Conservation (phyloP, 2,329 filamentous ascomycete species). For the Neodidymelliopsis sp. region DNA sequence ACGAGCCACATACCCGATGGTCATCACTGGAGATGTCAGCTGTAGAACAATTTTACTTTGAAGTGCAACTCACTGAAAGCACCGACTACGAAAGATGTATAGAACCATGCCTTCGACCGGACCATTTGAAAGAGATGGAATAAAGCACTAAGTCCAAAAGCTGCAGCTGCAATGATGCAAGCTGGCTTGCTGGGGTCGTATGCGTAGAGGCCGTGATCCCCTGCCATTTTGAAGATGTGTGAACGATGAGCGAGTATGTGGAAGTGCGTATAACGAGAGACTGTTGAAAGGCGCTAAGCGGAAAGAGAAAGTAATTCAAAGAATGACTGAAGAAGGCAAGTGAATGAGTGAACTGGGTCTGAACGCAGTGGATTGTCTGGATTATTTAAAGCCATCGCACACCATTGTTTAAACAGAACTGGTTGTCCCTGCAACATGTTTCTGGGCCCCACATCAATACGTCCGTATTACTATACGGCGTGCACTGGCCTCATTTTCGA, state of each 20-base stretch:
- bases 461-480: constrained; percentile 17
- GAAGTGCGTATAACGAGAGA: background rate
- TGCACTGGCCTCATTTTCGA: constrained; percentile 12
- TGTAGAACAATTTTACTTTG: too few species aligned
- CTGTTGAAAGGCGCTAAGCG: background rate
- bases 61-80: constrained; percentile 22
- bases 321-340: background rate
- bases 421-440: constrained; percentile 1
- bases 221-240: constrained; percentile 15
- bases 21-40: constrained; percentile 29
- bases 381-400: constrained; percentile 6
- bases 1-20: constrained; percentile 26
- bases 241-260: background rate
- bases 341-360: background rate
- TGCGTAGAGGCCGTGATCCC: constrained; percentile 23
- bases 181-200: constrained; percentile 25
- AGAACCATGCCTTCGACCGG: constrained; percentile 32
- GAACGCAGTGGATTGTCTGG: background rate
- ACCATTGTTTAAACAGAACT: background rate
- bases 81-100: constrained; percentile 28
- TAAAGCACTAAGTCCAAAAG: constrained; percentile 27
- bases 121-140: constrained; percentile 30
- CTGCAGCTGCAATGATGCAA: constrained; percentile 18
- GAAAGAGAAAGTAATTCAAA: background rate
- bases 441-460: constrained; percentile 8